These are phyloP conservation scores for Conticribra guillardii DNA, from an alignment of 108 stramenopile genomes.

Conservation along the genomic window DNA sequence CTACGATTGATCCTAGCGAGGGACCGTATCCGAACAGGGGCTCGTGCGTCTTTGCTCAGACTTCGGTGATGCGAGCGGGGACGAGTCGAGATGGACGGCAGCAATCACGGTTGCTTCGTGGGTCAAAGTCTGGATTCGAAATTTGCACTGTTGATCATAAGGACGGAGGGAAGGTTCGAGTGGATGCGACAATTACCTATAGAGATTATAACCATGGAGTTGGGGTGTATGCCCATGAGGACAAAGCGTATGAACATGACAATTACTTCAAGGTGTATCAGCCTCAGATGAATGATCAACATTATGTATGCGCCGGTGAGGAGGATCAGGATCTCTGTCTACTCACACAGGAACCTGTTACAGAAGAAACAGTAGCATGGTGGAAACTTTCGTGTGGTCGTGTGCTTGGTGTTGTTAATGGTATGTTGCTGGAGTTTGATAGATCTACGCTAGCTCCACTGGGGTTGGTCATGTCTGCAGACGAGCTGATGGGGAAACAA, in stretches of 20 bases:
- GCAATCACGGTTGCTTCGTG: conserved; percentile 86
- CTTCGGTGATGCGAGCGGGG: conserved; percentile 81
- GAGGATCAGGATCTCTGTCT: conserved; percentile 49
- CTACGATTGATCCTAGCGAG: conserved; percentile 58
- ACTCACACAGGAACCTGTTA: conserved; percentile 37
- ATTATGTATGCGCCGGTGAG: conserved; percentile 36
- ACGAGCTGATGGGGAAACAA: conserved; percentile 60
- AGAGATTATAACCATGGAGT: conserved; percentile 52
- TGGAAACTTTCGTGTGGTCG: conserved; percentile 77
- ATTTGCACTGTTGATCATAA: conserved; percentile 93
- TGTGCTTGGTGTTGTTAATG: conserved; percentile 75
- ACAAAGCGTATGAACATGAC: conserved; percentile 77
- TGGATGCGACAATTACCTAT: conserved; percentile 80
- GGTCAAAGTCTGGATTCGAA: conserved; percentile 75
- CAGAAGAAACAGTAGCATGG: conserved; percentile 72
- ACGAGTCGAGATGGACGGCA: conserved; percentile 82
- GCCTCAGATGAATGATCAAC: conserved; percentile 61
- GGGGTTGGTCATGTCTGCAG: conserved; percentile 62
- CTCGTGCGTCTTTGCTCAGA: conserved; percentile 81
- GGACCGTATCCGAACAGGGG: conserved; percentile 76
- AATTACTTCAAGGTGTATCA: conserved; percentile 81
- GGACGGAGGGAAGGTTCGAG: conserved; percentile 66
- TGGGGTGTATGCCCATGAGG: conserved; percentile 68
- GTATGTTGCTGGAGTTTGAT: conserved; percentile 82
- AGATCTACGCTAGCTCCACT: conserved; percentile 67